Evolutionary conservation across 495 filamentous ascomycete species (phyloP), one percentile per base, ranked within the genome.

Genomic region (Podospora pseudoanserina): DNA sequence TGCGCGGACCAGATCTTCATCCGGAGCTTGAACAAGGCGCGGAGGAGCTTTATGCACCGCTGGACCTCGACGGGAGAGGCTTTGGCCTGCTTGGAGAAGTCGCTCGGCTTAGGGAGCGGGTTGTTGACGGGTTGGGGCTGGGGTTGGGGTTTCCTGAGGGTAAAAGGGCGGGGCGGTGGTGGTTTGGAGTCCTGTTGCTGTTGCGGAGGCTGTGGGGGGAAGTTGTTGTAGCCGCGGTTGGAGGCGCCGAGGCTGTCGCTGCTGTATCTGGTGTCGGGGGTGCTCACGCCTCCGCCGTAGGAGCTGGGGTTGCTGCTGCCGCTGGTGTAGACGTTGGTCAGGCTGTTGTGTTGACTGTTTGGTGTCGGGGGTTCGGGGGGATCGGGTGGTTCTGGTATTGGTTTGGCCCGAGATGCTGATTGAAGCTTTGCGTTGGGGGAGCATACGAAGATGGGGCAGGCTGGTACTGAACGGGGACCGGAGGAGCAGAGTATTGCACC

Each of bases 21-120:
- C 11, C 60, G 63, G 9, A 71, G 60, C 44, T 69, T 65, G 60
- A 72, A 73, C n/a, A 73, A 65, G 0, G 55, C 7, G 0, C 72
- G 64, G 0, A 73, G 23, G 15, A 73, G 72, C 59, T 63, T 65
- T 34, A 67, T 72, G 60, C 61, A 67, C 44, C 67, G 67, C 56
- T 65, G 70, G 5, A 73, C 66, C 20, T 73, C 71, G 63, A 66
- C 26, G 2, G 68, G 60, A 34, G 68, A 54, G 26, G 68, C 56
- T 53, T 63, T 59, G 39, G 61, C 39, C 9, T 49, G 69, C 4
- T 65, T 55, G 19, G 44, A 32, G 57, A 55, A 44, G 55, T 65
- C 59, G 34, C n/a, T 27, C 6, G 61, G 55, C 2, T 28, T 63
- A 34, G 30, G 27, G 60, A 30, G 3, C 6, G 60, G 19, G 19